Percentiles rank a stretch among this genome's conserved stretches.
These are phyloP conservation scores for Dryadomyces sulphureus DNA, from an alignment of 2,329 filamentous ascomycete genomes.

Conservation along the genomic window DNA sequence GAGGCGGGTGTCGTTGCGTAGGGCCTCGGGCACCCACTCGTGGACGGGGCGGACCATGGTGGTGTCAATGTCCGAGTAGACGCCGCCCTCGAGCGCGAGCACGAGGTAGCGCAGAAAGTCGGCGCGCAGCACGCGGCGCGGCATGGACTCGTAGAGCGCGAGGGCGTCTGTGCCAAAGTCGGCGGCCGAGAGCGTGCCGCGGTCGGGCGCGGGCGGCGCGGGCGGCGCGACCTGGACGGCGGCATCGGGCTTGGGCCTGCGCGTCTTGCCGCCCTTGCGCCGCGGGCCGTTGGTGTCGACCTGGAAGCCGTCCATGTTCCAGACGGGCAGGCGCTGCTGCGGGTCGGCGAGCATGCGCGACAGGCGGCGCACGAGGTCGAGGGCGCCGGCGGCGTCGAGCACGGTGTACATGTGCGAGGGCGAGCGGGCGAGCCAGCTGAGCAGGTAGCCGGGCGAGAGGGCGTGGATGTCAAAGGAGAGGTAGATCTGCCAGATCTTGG, in stretches of 20 bases:
- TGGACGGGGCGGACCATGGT: conserved; percentile 30
- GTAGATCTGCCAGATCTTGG: conserved; percentile 15
- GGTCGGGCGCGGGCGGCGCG: background rate
- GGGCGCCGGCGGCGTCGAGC: conserved; percentile 10
- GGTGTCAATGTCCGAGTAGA: conserved; percentile 47
- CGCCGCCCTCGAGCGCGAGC: conserved; percentile 19
- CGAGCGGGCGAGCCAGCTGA: conserved; percentile 9
- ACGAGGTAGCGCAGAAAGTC: conserved; percentile 17
- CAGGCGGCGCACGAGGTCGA: conserved; percentile 8
- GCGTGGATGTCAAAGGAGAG: conserved; percentile 7
- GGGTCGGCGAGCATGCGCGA: conserved; percentile 7
- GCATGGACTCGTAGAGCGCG: conserved; percentile 9
- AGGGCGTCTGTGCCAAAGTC: conserved; percentile 2
- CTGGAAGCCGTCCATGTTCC: background rate
- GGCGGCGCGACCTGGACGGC: too few relatives aligned
- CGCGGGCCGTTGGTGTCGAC: background rate
- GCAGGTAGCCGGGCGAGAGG: conserved; percentile 3
- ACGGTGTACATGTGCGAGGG: conserved; percentile 12
- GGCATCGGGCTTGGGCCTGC: too few relatives aligned
- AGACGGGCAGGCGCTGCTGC: background rate
- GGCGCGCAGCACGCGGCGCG: conserved; percentile 10
- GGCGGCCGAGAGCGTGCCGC: background rate
- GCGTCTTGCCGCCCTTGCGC: background rate
- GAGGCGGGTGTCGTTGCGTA: conserved; percentile 12
- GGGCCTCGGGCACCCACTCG: conserved; percentile 13